Evolutionary conservation across 2,329 filamentous ascomycete genomes (phyloP).

Genomic region (Aureobasidium sp.): DNA sequence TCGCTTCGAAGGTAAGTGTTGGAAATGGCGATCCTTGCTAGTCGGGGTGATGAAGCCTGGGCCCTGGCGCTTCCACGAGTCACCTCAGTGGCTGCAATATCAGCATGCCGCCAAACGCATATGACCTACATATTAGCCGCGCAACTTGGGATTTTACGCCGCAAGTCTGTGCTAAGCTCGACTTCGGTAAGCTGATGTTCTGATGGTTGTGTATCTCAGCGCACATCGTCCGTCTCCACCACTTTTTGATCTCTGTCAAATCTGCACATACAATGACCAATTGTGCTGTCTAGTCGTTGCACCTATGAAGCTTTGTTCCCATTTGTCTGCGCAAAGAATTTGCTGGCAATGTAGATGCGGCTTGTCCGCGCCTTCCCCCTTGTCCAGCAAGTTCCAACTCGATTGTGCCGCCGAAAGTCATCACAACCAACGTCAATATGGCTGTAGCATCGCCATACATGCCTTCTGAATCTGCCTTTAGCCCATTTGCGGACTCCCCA

Average conservation of each 20-base stretch:
- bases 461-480: conserved; percentile 41
- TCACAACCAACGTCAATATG: background rate
- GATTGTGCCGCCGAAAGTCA: background rate
- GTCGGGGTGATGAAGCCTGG: background rate
- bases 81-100: background rate
- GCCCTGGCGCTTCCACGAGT: background rate
- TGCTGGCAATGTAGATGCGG: background rate
- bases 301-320: background rate
- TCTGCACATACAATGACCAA: background rate
- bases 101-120: conserved; percentile 1
- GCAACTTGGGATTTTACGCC: background rate
- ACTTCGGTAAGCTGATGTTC: background rate
- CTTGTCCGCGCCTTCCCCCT: background rate
- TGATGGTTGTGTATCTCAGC: background rate
- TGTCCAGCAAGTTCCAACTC: background rate
- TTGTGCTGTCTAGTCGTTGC: background rate
- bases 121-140: conserved; percentile 4
- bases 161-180: background rate
- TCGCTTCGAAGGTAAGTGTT: too few species aligned
- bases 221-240: background rate
- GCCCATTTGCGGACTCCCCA: conserved; percentile 44
- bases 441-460: conserved; percentile 31
- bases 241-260: background rate
- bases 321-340: background rate
- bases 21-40: background rate